Conservation (phyloP, 768 basidiomycete genomes). For the Lenzites betulinus region DNA sequence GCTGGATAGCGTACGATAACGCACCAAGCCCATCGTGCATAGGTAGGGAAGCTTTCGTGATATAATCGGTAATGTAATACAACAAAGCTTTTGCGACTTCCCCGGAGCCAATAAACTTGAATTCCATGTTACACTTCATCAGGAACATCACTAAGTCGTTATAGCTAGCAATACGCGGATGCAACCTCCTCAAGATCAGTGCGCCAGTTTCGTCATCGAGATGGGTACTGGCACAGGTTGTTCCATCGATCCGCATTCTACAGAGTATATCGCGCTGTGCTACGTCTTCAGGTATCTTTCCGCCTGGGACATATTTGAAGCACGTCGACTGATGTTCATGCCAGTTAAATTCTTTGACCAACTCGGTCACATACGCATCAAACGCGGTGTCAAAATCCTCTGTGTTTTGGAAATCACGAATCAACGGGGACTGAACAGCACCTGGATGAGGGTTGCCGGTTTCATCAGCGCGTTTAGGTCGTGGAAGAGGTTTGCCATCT, state of each 20-base stretch:
- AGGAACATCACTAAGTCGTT: slow-evolving; percentile 17
- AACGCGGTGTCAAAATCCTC: neutral
- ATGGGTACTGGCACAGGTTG: neutral
- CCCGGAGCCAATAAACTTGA: slow-evolving; percentile 37
- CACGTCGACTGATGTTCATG: too few relatives aligned
- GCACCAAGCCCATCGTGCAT: slow-evolving; percentile 25
- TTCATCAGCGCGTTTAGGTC: neutral
- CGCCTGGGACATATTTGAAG: slow-evolving; percentile 21
- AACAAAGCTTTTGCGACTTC: slow-evolving; percentile 35
- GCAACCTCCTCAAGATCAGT: slow-evolving; percentile 13
- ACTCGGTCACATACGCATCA: neutral
- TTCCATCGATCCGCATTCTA: slow-evolving; percentile 15
- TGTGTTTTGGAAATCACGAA: neutral
- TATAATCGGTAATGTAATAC: slow-evolving; percentile 42
- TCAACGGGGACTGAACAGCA: neutral
- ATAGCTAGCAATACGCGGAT: slow-evolving; percentile 5
- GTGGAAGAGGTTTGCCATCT: neutral
- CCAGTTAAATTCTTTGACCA: neutral
- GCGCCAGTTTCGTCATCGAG: slow-evolving; percentile 6
- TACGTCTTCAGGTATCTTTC: neutral
- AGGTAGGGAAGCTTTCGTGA: slow-evolving; percentile 33
- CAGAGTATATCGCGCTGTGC: neutral
- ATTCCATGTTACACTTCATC: slow-evolving; percentile 32
- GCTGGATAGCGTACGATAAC: neutral
- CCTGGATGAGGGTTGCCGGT: neutral